A percentile compares a stretch with the other conserved stretches of the same genome.
Evolutionary conservation across 352 stramenopile species (phyloP).

Genomic region (Halophytophthora batemanensis): DNA sequence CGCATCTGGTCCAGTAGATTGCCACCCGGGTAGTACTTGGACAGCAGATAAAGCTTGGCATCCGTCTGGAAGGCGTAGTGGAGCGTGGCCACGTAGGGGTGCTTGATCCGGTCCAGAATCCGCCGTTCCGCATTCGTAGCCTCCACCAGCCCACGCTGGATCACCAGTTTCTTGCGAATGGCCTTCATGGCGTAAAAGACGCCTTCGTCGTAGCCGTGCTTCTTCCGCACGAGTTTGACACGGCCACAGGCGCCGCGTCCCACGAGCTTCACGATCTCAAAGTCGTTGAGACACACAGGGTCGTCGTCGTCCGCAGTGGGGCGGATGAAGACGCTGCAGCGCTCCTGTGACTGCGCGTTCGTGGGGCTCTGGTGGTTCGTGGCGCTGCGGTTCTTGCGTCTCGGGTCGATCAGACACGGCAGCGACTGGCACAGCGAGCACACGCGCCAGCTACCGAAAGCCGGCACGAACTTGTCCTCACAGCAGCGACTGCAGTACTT

Average conservation of each 20-base stretch:
- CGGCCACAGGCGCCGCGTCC: conserved; percentile 90
- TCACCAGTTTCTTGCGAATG: conserved; percentile 87
- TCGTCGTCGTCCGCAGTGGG: conserved; percentile 51
- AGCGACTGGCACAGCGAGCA: conserved; percentile 77
- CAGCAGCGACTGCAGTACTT: conserved; percentile 85
- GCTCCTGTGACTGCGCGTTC: conserved; percentile 34
- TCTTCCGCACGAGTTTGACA: conserved; percentile 88
- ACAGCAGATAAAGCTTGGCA: conserved; percentile 88
- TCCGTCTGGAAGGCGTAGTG: conserved; percentile 91
- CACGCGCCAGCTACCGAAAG: conserved; percentile 74
- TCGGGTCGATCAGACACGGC: conserved; percentile 77
- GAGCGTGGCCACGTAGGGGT: conserved; percentile 96
- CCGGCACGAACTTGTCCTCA: conserved; percentile 81
- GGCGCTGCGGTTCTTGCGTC: conserved; percentile 65
- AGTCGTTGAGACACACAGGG: conserved; percentile 81
- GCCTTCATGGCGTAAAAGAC: conserved; percentile 86
- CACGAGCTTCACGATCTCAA: conserved; percentile 98
- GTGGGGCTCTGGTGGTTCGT: conserved; percentile 63
- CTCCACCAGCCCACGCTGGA: conserved; percentile 85
- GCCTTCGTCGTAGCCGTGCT: conserved; percentile 76
- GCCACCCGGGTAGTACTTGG: conserved; percentile 96
- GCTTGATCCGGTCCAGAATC: conserved; percentile 91
- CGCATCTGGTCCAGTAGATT: conserved; percentile 93
- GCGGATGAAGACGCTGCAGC: conserved; percentile 77
- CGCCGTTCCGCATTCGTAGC: conserved; percentile 88